Evolutionary conservation across 176 grass and related monocot genomes (phyloP).

Genomic region (Paspalum notatum): DNA sequence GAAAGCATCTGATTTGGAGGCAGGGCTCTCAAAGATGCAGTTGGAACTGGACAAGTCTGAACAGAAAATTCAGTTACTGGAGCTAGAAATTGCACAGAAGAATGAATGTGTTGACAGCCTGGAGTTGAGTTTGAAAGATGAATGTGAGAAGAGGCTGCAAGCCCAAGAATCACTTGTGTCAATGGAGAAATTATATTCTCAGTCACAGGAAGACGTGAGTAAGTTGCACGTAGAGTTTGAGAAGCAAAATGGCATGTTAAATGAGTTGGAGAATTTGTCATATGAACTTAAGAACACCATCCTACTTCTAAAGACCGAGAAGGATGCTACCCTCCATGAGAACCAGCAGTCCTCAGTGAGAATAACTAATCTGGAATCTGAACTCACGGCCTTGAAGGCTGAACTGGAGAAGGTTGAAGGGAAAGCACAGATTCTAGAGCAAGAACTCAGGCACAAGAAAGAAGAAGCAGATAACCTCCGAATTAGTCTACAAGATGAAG

Average conservation of each 20-base stretch:
- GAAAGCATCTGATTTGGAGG: constrained; percentile 57
- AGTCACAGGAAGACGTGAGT: constrained; percentile 54
- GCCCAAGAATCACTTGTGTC: constrained; percentile 41
- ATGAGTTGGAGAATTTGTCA: constrained; percentile 52
- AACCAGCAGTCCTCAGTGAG: constrained; percentile 39
- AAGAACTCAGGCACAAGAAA: constrained; percentile 56
- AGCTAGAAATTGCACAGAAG: constrained; percentile 56
- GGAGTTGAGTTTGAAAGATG: constrained; percentile 44
- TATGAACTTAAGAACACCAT: constrained; percentile 46
- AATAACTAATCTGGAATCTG: constrained; percentile 50
- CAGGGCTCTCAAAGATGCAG: constrained; percentile 38
- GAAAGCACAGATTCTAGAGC: constrained; percentile 45
- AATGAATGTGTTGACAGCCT: constrained; percentile 42
- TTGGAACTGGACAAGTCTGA: constrained; percentile 55
- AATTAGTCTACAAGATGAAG: constrained; percentile 49
- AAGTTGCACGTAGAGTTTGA: constrained; percentile 56
- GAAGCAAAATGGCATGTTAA: constrained; percentile 54
- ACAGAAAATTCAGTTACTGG: constrained; percentile 51
- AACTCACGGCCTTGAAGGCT: constrained; percentile 41
- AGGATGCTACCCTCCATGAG: constrained; percentile 43
- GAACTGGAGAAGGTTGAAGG: constrained; percentile 58
- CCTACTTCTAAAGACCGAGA: constrained; percentile 47
- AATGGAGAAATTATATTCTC: constrained; percentile 51
- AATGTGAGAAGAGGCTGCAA: constrained; percentile 48
- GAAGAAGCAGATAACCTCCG: constrained; percentile 51